Percentiles rank a stretch among this genome's conserved stretches.
phyloP scores from a whole-genome alignment of 2,329 filamentous ascomycete species.

The Dothidotthia symphoricarpi region DNA sequence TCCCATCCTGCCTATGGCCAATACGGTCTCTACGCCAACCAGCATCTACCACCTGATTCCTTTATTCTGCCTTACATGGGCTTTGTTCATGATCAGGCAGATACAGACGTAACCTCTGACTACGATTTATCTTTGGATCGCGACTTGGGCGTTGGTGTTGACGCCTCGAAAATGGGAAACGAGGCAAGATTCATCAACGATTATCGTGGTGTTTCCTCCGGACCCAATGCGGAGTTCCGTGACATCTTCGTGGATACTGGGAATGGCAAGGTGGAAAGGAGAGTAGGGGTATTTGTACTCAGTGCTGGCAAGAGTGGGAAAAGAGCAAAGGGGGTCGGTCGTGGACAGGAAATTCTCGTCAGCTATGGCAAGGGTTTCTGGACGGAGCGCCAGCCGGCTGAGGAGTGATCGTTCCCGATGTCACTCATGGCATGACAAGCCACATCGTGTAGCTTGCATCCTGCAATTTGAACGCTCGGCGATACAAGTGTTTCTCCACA shows the following conservation, averaged over 20 bases:
- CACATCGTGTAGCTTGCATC: no score
- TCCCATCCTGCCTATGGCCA: conserved; percentile 52
- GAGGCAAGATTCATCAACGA: conserved; percentile 56
- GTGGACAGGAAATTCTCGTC: conserved; percentile 53
- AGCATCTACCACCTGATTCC: conserved; percentile 45
- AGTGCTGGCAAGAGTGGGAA: conserved; percentile 51
- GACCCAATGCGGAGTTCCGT: conserved; percentile 47
- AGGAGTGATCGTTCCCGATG: conserved; percentile 4
- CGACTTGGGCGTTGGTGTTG: conserved; percentile 50
- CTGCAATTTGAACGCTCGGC: no score
- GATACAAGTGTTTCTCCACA: no score
- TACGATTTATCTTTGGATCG: conserved; percentile 55
- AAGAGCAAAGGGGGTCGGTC: conserved; percentile 47
- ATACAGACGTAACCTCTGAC: conserved; percentile 46
- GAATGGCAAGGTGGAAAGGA: conserved; percentile 44
- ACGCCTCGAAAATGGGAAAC: conserved; percentile 51
- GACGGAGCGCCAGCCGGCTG: conserved; percentile 36
- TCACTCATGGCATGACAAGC: no score
- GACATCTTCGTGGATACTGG: conserved; percentile 42
- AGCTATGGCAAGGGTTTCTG: conserved; percentile 56
- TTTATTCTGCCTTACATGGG: conserved; percentile 54
- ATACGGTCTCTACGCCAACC: conserved; percentile 49
- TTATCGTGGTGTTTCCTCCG: conserved; percentile 49
- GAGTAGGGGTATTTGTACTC: conserved; percentile 54
- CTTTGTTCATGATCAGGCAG: conserved; percentile 46